phyloP scores from a whole-genome alignment of 2,329 filamentous ascomycete genomes.

The Sclerotinia minor region DNA sequence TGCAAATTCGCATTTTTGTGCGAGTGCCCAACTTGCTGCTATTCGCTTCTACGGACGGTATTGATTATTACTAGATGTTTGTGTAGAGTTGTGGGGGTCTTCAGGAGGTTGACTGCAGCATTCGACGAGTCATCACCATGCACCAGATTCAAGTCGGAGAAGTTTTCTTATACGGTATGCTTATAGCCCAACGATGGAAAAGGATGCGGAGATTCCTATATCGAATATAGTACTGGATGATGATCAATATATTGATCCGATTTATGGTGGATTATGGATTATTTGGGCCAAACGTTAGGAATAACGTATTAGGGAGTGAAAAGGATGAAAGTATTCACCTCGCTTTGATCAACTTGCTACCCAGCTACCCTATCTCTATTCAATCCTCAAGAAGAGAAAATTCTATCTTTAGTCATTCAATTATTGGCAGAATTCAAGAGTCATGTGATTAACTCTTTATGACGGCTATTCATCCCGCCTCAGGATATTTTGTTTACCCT shows the following conservation, averaged over 20 bases:
- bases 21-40: background rate
- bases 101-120: conserved; percentile 47
- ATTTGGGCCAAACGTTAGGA: background rate
- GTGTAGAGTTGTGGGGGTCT: conserved; percentile 52
- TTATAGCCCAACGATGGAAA: background rate
- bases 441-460: background rate
- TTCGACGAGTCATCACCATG: conserved; percentile 39
- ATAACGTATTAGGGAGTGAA: background rate
- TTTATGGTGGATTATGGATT: background rate
- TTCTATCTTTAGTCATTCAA: background rate
- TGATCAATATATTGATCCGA: no score
- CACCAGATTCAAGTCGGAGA: background rate
- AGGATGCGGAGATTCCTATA: background rate
- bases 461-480: background rate
- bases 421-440: background rate
- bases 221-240: background rate
- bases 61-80: conserved; percentile 51
- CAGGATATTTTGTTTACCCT: conserved; percentile 16
- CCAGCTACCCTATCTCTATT: background rate
- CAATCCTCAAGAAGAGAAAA: background rate
- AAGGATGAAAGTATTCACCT: background rate
- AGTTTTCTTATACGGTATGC: background rate
- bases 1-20: background rate
- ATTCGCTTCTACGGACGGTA: conserved; percentile 40
- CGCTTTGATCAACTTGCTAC: background rate